phyloP scores from a whole-genome alignment of 2,329 filamentous ascomycete species.

The Colletotrichum melonis region DNA sequence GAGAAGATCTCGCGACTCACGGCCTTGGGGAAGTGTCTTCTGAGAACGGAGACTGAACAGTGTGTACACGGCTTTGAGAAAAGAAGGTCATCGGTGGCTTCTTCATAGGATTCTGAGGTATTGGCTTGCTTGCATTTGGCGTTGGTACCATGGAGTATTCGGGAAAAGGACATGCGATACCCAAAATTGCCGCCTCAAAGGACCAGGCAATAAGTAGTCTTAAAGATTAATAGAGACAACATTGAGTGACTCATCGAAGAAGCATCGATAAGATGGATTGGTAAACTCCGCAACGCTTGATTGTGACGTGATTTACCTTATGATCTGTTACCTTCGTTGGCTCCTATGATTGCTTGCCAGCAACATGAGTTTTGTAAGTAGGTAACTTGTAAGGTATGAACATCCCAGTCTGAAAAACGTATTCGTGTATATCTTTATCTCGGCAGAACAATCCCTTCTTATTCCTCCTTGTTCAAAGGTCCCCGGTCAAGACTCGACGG shows the following conservation, averaged over 20 bases:
- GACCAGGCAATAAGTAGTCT: not conserved
- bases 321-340: no score
- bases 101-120: not conserved
- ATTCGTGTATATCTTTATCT: no score
- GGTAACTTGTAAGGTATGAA: no score
- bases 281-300: no score
- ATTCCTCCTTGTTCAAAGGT: no score
- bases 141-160: not conserved
- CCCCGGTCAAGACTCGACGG: no score
- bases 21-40: slow-evolving; percentile 6
- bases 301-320: no score
- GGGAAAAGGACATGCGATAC: not conserved
- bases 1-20: slow-evolving; percentile 13
- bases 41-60: not conserved
- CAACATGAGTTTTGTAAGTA: no score
- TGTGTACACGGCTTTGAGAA: no score
- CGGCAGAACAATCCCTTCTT: no score
- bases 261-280: not conserved
- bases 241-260: not conserved
- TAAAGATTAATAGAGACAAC: not conserved
- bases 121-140: not conserved
- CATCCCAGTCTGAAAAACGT: no score
- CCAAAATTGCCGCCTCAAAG: not conserved
- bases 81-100: not conserved
- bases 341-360: no score